Evolutionary conservation across 441 rosid species (phyloP), one percentile per base, ranked within the genome.

Genomic region (Erodium trifolium): DNA sequence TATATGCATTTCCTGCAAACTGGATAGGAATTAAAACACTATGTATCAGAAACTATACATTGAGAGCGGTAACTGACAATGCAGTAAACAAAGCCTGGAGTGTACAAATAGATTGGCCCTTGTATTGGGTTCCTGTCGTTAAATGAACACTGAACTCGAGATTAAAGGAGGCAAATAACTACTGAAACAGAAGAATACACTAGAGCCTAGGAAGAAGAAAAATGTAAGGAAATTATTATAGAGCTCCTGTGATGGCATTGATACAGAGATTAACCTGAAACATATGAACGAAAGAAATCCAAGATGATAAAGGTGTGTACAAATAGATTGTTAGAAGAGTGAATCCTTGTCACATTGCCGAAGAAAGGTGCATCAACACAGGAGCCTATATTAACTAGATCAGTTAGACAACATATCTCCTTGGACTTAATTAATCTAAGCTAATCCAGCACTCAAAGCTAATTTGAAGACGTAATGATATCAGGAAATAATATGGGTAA

Each of bases 1-100:
- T 82, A 81, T 63, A 86, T 86, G 80, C 93, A 88, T 75, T 79
- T 88, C 82, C 91, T 82, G 88, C 93, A 88, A 71, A 88, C 93
- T 88, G 81, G 63, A 70, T 65, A 63, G 18, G 19, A 69, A 74
- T 74, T 66, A 3, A 31, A 72, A 74, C 66, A 67, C 45, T 63
- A 71, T 35, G 67, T 39, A 68, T 79, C 69, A 70, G 41, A 70
- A 66, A 68, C 43, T 67, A 67, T 57, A 19, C 31, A 9, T 10
- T 29, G 35, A 70, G 29, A 41, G 55, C 18, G 49, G 49, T 11
- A 9, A 43, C 49, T 8, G 49, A 13, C 49, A 43, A 43, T 43
- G 49, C 8, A 6, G 2, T 43, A 43, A 43, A 43, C 49, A 23
- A 34, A 34, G 37, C 37, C 37, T 34, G 5, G 37, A 34, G 37